Evolutionary conservation across 176 grass and related monocot species (phyloP), one percentile per base, ranked within the genome.

Genomic region (Oryza longistaminata): DNA sequence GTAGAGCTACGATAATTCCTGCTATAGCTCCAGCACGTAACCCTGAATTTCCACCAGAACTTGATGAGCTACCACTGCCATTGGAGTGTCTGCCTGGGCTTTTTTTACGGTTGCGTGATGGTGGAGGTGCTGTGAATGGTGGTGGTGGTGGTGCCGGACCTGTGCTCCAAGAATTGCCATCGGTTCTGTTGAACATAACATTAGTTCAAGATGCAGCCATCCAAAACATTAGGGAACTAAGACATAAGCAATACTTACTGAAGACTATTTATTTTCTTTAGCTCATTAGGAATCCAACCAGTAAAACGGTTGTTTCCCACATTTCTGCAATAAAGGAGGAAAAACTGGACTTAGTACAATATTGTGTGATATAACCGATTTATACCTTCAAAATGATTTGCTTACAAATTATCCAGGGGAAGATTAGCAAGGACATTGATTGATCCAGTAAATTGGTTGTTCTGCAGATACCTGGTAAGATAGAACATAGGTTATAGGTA

Each of bases 111-210:
- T 86, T 73, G 55, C 3, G 78, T 13, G 93, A 88, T 15, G 53
- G 93, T 68, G 94, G 94, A 45, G 91, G 92, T 75, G 92, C 81
- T 9, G 85, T 93, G 84, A 88, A 95, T 19, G 95, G 95, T 77
- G 95, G 95, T 24, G 95, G 91, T 50, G 95, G 93, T 17, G 95
- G 95, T 88, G 91, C 93, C 26, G 89, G 87, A 12, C 89, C 86
- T 10, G 95, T 90, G 87, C 84, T 98, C 95, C 95, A 98, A 34
- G 93, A 92, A 81, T 98, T 98, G 50, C 93, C 91, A 85, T 92
- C 89, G 13, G 93, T 98, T 69, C 95, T 98, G 75, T 46, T 13
- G 89, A 62, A 4, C 17, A 82, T 66, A 82, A 9, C 26, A 86
- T 86, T 78, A 90, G 45, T 66, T 71, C 70, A 81, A 64, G 65